Conservation (phyloP, 1,284 basidiomycete species). For the Lignosus rhinocerotis region DNA sequence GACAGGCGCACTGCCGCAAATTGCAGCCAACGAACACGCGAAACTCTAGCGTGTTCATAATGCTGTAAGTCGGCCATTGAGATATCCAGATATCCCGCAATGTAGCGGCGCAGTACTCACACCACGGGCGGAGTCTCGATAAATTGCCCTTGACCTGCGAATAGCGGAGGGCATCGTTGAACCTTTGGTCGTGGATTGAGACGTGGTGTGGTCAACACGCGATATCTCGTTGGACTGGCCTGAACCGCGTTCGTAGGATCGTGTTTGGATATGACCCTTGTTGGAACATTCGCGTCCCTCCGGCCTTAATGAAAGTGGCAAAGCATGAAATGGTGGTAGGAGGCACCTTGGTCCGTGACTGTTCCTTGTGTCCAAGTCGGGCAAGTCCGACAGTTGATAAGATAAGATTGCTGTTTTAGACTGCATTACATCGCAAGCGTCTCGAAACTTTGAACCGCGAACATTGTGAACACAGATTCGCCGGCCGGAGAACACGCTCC, state of each 20-base stretch:
- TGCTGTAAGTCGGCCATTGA: not conserved
- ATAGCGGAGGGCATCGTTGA: not conserved
- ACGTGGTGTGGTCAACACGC: no score
- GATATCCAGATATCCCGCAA: not conserved
- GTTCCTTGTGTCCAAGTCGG: not conserved
- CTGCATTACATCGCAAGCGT: no score
- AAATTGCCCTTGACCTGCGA: conserved; percentile 5
- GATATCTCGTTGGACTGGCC: no score
- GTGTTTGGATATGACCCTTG: no score
- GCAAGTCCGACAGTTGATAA: not conserved
- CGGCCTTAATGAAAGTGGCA: no score
- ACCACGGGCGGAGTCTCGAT: not conserved
- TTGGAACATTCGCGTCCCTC: no score
- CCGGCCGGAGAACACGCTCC: no score
- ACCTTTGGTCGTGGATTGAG: no score
- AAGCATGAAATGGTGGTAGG: not conserved
- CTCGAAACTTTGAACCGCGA: no score
- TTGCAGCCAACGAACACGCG: not conserved
- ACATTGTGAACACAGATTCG: no score
- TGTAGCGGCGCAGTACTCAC: not conserved
- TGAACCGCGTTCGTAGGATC: no score
- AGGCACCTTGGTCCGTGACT: no score
- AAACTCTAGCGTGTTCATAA: conserved; percentile 1
- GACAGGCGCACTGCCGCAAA: not conserved
- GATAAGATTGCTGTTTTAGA: not conserved